A percentile compares a stretch with the other conserved stretches of the same genome.
Conservation (phyloP, 331 rosid species). For the Quercus lobata region DNA sequence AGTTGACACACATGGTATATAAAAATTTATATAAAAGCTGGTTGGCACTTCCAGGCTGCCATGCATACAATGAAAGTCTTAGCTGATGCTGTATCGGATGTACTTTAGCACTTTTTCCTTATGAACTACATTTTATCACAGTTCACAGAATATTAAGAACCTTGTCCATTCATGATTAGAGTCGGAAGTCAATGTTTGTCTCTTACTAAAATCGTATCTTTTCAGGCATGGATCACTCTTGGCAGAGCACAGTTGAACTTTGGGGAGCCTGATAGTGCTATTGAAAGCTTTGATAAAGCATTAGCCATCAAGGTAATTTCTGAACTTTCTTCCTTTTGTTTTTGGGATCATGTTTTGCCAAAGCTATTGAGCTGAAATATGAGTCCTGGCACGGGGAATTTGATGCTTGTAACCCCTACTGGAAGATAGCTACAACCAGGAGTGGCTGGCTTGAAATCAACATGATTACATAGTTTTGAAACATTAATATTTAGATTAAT, state of each 20-base stretch:
- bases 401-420: neutral
- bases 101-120: too few relatives aligned
- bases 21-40: neutral
- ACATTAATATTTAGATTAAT: neutral
- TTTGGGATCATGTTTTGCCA: slow-evolving; percentile 8
- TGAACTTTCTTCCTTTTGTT: slow-evolving; percentile 2
- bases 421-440: neutral
- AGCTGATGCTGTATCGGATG: neutral
- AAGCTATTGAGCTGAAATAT: neutral
- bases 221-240: slow-evolving; percentile 88
- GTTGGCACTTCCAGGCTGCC: too few relatives aligned
- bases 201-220: slow-evolving; percentile 15
- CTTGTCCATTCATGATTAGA: neutral
- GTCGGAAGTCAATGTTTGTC: neutral
- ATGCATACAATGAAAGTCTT: neutral
- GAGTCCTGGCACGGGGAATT: neutral
- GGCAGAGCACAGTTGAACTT: slow-evolving; percentile 93
- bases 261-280: slow-evolving; percentile 88
- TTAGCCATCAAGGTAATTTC: slow-evolving; percentile 68
- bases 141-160: neutral
- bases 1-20: neutral
- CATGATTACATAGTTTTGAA: neutral
- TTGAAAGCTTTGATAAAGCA: slow-evolving; percentile 82
- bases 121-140: neutral
- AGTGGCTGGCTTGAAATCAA: neutral